Evolutionary conservation across 2,329 filamentous ascomycete species (phyloP), one percentile per base, ranked within the genome.

Genomic region (Exophiala calicioides): DNA sequence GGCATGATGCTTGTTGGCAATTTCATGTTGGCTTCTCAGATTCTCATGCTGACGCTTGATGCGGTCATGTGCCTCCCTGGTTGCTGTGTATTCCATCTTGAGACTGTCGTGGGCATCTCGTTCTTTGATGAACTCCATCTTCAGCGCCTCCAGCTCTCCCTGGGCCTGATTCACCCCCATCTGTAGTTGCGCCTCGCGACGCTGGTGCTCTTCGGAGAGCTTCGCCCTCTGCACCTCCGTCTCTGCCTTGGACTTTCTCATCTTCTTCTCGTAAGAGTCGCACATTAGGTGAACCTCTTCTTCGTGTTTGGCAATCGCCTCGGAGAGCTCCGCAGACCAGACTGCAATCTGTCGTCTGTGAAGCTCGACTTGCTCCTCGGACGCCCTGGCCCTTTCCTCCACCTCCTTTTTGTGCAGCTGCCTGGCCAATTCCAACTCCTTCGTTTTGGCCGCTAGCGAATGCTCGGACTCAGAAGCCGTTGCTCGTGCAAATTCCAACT

Each of bases 171-270:
- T 56, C 35, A 42, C 10, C 30, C 52, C 44, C 6, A 8, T 36
- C 20, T 44, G 40, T 16, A 63, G 50, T 16, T 62, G 61, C 16
- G 43, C 37, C 21, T 63, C 62, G 32, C 68, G 42, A 19, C 64
- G 60, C 15, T 58, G 57, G 47, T 69, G 61, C 26, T 67, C 66
- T 12, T 57, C 58, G 32, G 67, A 63, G 20, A 71, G 49, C 10
- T 63, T 63, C n/a, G 58, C 44, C 36, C 68, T 58, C 43, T 62
- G 65, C 13, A 57, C 56, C 18, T 63, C 58, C 20, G 67, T 53
- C 30, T 64, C 58, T 10, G n/a, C 60, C 51, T 21, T 62, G 26
- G 15, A 50, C 13, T 26, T 42, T 29, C 35, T 48, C 42, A 55
- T 26, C 15, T 50, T 38, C 16, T 39, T 35, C 19, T 52, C 36